phyloP scores from a whole-genome alignment of 495 filamentous ascomycete genomes.

The Darksidea phi region DNA sequence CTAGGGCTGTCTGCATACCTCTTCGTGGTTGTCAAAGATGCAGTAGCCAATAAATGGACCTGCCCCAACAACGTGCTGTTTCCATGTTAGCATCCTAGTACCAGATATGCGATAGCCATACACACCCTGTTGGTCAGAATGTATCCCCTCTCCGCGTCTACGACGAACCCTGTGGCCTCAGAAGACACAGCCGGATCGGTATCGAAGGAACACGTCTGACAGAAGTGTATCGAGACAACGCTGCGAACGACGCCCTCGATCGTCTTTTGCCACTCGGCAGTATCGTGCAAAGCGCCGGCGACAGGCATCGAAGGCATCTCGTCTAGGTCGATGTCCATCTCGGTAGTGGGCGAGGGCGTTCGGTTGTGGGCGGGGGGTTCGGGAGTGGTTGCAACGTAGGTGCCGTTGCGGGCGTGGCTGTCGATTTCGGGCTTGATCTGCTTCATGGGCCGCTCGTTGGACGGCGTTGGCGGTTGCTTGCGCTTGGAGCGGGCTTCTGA shows the following conservation, averaged over 20 bases:
- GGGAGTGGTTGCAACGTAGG: conserved; percentile 15
- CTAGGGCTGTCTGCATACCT: conserved; percentile 42
- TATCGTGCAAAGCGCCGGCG: conserved; percentile 63
- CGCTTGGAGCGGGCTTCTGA: conserved; percentile 32
- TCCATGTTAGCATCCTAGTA: conserved; percentile 54
- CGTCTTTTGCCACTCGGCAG: conserved; percentile 93
- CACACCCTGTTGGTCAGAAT: conserved; percentile 37
- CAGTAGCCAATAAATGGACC: conserved; percentile 97
- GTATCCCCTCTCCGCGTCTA: conserved; percentile 91
- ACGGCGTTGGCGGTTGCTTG: conserved; percentile 38
- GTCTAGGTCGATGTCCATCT: conserved; percentile 26
- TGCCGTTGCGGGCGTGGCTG: conserved; percentile 22
- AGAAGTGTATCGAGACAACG: conserved; percentile 97
- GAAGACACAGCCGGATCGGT: conserved; percentile 89
- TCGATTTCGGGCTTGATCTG: conserved; percentile 34
- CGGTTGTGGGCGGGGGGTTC: conserved; percentile 10
- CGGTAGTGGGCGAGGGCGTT: conserved; percentile 3
- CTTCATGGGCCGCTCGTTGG: conserved; percentile 39
- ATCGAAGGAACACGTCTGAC: conserved; percentile 97
- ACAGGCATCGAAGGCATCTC: conserved; percentile 18
- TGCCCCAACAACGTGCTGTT: conserved; percentile 91
- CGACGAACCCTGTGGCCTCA: conserved; percentile 96
- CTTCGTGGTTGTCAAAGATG: conserved; percentile 97
- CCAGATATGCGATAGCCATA: background rate
- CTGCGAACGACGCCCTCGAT: conserved; percentile 90